A percentile compares a stretch with the other conserved stretches of the same genome.
Conservation (phyloP, 176 grass and related monocot genomes). For the Panicum miliaceum region DNA sequence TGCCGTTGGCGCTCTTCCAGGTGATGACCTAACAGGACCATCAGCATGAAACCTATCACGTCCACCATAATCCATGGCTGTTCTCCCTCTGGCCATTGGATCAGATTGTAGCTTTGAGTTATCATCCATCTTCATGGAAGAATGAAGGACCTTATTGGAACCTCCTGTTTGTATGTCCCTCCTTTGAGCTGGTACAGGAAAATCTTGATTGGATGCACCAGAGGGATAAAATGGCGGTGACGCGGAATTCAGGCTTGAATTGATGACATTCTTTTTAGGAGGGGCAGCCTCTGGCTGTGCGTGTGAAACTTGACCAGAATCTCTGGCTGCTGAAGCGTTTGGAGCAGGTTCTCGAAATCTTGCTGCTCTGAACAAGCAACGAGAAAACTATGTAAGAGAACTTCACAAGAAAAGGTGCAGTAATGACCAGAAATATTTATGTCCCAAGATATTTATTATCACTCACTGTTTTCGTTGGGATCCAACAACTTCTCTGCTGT, state of each 20-base stretch:
- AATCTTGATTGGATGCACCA: constrained; percentile 56
- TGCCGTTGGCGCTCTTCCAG: constrained; percentile 30
- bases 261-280: constrained; percentile 67
- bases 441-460: constrained; percentile 28
- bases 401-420: constrained; percentile 34
- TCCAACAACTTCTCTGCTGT: constrained; percentile 55
- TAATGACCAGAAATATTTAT: constrained; percentile 12
- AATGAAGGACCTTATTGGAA: constrained; percentile 56
- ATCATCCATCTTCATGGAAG: constrained; percentile 58
- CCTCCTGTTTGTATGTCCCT: constrained; percentile 54
- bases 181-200: constrained; percentile 51
- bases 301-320: constrained; percentile 56
- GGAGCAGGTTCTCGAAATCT: constrained; percentile 49
- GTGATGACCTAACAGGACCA: constrained; percentile 51
- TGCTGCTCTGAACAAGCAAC: constrained; percentile 50
- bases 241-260: constrained; percentile 85
- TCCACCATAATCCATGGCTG: constrained; percentile 46
- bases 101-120: constrained; percentile 55
- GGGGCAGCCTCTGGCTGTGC: constrained; percentile 40
- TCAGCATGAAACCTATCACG: constrained; percentile 58
- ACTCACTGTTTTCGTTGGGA: constrained; percentile 81
- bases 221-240: constrained; percentile 96
- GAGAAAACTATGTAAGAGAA: constrained; percentile 16
- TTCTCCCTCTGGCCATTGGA: constrained; percentile 54
- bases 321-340: constrained; percentile 47